Evolutionary conservation across 768 basidiomycete species (phyloP).

Genomic region (Lactarius deliciosus): DNA sequence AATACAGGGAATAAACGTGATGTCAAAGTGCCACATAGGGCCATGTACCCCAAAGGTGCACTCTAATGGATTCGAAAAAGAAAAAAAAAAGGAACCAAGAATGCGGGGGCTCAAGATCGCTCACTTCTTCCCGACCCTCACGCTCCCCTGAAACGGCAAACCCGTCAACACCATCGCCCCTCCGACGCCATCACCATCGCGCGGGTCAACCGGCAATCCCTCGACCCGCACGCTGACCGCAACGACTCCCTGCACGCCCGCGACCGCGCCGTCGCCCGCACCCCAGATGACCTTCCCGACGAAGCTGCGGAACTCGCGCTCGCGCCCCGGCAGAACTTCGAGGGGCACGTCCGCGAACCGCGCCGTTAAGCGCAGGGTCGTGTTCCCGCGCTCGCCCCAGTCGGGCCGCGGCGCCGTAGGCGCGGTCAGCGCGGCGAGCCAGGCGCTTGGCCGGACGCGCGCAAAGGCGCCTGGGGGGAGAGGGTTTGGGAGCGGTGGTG

Average conservation of each 20-base stretch:
- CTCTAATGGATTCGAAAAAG: too few species aligned
- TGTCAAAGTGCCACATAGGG: too few species aligned
- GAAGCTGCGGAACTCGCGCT: conserved; percentile 73
- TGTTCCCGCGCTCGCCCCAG: conserved; percentile 49
- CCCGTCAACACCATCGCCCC: conserved; percentile 19
- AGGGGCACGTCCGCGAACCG: conserved; percentile 72
- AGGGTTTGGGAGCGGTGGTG: conserved; percentile 60
- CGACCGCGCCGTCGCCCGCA: conserved; percentile 15
- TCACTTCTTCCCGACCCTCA: conserved; percentile 22
- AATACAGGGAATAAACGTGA: too few species aligned
- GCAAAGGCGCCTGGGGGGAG: conserved; percentile 73
- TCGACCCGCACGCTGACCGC: conserved; percentile 26
- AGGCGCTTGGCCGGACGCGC: conserved; percentile 67
- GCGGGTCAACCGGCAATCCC: conserved; percentile 4
- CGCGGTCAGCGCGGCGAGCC: conserved; percentile 53
- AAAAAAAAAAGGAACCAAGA: background rate
- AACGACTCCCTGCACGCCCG: conserved; percentile 26
- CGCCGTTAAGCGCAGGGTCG: conserved; percentile 59
- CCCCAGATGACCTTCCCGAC: conserved; percentile 61
- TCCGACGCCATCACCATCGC: background rate
- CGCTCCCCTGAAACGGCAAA: conserved; percentile 26
- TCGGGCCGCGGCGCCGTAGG: conserved; percentile 40
- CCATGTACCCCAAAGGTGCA: too few species aligned
- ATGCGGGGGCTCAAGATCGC: background rate
- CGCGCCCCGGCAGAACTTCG: conserved; percentile 73